Percentiles rank a stretch among this genome's conserved stretches.
phyloP scores from a whole-genome alignment of 225 moss, liverwort and hornwort genomes.

The Physcomitrellopsis africana region DNA sequence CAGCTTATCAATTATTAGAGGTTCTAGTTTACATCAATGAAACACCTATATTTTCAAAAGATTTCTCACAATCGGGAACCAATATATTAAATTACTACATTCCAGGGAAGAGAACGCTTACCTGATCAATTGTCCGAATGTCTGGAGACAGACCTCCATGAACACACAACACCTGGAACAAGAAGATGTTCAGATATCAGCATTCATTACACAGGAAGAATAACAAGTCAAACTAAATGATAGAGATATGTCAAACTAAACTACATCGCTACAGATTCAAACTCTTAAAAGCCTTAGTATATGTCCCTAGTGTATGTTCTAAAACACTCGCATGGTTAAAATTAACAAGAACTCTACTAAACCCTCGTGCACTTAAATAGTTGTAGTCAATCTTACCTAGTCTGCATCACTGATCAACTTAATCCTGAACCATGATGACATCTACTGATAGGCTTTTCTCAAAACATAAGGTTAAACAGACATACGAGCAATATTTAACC shows the following conservation, averaged over 20 bases:
- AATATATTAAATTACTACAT: background rate
- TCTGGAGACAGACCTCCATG: conserved; percentile 99
- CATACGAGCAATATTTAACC: background rate
- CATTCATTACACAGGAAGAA: background rate
- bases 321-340: background rate
- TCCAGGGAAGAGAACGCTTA: conserved; percentile 28
- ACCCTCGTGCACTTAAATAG: background rate
- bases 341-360: background rate
- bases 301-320: background rate
- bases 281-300: background rate
- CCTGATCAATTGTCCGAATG: conserved; percentile 99
- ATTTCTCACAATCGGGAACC: background rate
- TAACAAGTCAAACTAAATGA: background rate
- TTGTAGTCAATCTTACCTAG: no score
- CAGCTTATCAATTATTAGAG: conserved; percentile 16
- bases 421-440: background rate
- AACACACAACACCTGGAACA: conserved; percentile 90
- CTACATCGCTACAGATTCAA: background rate
- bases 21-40: background rate
- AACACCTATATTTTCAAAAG: background rate
- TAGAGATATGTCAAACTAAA: background rate
- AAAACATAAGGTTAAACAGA: background rate
- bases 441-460: background rate
- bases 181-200: conserved; percentile 3
- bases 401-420: background rate